Conservation (phyloP, 371 early-diverging fungal genomes). For the Lichtheimia hyalospora region DNA sequence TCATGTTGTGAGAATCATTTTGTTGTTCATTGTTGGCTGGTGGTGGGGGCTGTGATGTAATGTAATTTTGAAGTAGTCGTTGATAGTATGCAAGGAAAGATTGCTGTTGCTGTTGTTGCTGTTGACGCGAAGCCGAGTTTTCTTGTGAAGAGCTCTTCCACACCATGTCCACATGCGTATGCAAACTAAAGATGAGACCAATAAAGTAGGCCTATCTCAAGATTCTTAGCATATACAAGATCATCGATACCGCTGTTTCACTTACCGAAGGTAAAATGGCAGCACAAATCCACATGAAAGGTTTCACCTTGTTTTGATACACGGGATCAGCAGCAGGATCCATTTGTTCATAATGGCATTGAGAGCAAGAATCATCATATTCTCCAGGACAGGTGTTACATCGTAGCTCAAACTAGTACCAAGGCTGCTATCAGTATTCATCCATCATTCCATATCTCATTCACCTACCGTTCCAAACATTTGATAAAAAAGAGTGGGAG, state of each 20-base stretch:
- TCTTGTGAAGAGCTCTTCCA: constrained; percentile 58
- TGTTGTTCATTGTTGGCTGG: neutral
- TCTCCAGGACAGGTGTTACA: constrained; percentile 54
- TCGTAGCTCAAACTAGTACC: constrained; percentile 54
- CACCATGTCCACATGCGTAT: constrained; percentile 88
- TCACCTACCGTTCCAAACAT: constrained; percentile 79
- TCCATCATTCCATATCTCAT: neutral
- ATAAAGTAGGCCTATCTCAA: constrained; percentile 72
- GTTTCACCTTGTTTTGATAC: constrained; percentile 74
- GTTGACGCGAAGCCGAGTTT: constrained; percentile 26
- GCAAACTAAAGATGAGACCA: constrained; percentile 91
- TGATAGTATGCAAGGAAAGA: constrained; percentile 15
- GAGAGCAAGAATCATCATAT: constrained; percentile 42
- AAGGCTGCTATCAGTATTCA: neutral
- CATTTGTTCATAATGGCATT: constrained; percentile 66
- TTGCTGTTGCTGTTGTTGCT: neutral
- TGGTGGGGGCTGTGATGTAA: constrained; percentile 26
- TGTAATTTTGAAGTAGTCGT: constrained; percentile 16
- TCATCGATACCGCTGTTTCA: neutral
- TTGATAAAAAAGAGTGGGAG: constrained; percentile 93
- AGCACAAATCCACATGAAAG: constrained; percentile 90
- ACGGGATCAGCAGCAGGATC: constrained; percentile 79
- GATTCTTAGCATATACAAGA: neutral
- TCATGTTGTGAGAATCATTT: neutral
- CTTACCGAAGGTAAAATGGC: constrained; percentile 70